phyloP scores from a whole-genome alignment of 306 rosid species.

The Vigna trinervia region DNA sequence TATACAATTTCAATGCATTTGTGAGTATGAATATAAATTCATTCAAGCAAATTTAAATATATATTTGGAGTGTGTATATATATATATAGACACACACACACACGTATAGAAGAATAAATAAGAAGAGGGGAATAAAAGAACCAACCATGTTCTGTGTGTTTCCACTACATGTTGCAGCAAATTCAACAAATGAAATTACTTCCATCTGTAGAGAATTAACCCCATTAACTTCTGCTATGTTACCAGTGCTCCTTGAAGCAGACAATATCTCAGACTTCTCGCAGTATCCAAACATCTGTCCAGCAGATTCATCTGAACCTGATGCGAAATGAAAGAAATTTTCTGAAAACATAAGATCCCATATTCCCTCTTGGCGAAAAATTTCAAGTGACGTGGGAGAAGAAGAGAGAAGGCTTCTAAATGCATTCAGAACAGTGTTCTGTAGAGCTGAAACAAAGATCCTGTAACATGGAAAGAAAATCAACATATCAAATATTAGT shows the following conservation, averaged over 20 bases:
- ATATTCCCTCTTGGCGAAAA: conserved; percentile 84
- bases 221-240: conserved; percentile 55
- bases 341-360: conserved; percentile 95
- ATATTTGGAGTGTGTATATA: conserved; percentile 17
- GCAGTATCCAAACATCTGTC: conserved; percentile 46
- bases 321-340: conserved; percentile 79
- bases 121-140: conserved; percentile 30
- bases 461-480: conserved; percentile 61
- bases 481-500: conserved; percentile 30
- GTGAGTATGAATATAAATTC: conserved; percentile 3
- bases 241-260: conserved; percentile 51
- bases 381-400: conserved; percentile 67
- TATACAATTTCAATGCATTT: neutral
- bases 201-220: conserved; percentile 73
- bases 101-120: too few species aligned
- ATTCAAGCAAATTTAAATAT: conserved; percentile 9
- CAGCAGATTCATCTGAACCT: conserved; percentile 58
- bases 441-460: conserved; percentile 74
- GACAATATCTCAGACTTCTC: conserved; percentile 57
- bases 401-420: conserved; percentile 73
- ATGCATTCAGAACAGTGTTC: conserved; percentile 67
- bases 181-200: conserved; percentile 85
- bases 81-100: neutral
- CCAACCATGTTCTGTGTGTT: conserved; percentile 79
- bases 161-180: conserved; percentile 74